Percentiles rank a stretch among this genome's conserved stretches.
Conservation (phyloP, 1,284 basidiomycete species). For the Salmacisia buchloeana region DNA sequence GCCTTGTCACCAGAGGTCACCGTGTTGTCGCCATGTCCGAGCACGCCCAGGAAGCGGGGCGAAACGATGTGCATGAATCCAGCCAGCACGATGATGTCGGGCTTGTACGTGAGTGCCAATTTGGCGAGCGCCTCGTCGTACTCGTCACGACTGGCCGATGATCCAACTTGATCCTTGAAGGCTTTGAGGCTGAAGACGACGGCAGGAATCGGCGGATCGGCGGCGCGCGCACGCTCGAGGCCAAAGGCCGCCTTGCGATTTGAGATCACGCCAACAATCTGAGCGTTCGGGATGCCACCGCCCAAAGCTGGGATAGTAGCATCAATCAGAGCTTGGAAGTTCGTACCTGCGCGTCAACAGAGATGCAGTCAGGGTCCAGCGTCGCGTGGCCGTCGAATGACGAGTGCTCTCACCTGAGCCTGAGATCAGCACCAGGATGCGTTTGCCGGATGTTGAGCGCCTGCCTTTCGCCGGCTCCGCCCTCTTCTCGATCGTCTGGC, state of each 20-base stretch:
- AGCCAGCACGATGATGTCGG: constrained; percentile 84
- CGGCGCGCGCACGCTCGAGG: constrained; percentile 70
- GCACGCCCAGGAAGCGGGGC: constrained; percentile 54
- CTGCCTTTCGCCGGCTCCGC: constrained; percentile 15
- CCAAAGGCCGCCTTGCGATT: constrained; percentile 90
- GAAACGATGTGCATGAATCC: constrained; percentile 95
- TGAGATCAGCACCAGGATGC: constrained; percentile 46
- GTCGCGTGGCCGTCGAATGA: too few species aligned
- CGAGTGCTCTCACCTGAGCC: constrained; percentile 28
- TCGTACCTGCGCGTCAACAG: constrained; percentile 64
- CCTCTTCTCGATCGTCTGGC: constrained; percentile 12
- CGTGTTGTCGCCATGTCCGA: constrained; percentile 37
- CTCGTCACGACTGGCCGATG: constrained; percentile 69
- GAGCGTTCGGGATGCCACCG: constrained; percentile 57
- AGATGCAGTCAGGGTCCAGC: not conserved
- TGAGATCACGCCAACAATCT: constrained; percentile 78
- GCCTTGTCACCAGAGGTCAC: constrained; percentile 18
- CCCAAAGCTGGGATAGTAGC: constrained; percentile 58
- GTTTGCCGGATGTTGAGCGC: constrained; percentile 32
- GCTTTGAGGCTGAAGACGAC: constrained; percentile 78
- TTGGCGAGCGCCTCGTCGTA: constrained; percentile 81
- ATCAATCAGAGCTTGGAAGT: constrained; percentile 91
- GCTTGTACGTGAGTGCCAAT: constrained; percentile 60
- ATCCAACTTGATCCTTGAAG: constrained; percentile 70
- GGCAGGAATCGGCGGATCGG: constrained; percentile 67